Evolutionary conservation across 1,139 yeast species (phyloP).

Genomic region (Candida sp.): DNA sequence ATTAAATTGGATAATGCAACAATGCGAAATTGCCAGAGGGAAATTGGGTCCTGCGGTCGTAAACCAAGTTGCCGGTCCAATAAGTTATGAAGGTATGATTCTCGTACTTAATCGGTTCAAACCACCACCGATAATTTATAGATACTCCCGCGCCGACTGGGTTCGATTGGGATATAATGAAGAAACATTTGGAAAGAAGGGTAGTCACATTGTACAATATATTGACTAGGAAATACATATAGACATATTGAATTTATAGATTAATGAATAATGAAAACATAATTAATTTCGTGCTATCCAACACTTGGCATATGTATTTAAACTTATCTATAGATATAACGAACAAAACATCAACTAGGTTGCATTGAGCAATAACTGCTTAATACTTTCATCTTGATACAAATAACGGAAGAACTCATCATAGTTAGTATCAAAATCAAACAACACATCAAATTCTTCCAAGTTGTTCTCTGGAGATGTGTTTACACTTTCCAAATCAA

Average conservation of each 20-base stretch:
- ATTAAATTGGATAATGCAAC: conserved; percentile 50
- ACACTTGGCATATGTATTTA: too few species aligned
- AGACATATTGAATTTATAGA: conserved; percentile 1
- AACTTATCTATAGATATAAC: too few species aligned
- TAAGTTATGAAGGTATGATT: conserved; percentile 22
- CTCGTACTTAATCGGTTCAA: conserved; percentile 17
- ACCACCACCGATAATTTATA: conserved; percentile 28
- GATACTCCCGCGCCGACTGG: conserved; percentile 32
- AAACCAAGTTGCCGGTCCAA: conserved; percentile 16
- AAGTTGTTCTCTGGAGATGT: neutral
- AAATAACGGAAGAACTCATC: neutral
- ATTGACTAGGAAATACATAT: conserved; percentile 23
- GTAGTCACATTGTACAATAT: conserved; percentile 19
- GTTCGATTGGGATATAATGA: conserved; percentile 33
- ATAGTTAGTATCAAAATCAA: neutral
- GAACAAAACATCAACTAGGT: too few species aligned
- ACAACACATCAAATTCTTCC: neutral
- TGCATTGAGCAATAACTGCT: too few species aligned
- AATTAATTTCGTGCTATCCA: too few species aligned
- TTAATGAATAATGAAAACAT: conserved; percentile 1
- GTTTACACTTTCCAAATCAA: neutral
- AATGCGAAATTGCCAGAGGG: conserved; percentile 42
- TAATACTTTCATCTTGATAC: neutral
- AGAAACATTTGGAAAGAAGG: conserved; percentile 27
- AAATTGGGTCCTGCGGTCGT: conserved; percentile 33